Conservation (phyloP, 768 basidiomycete species). For the Collybia sordida region DNA sequence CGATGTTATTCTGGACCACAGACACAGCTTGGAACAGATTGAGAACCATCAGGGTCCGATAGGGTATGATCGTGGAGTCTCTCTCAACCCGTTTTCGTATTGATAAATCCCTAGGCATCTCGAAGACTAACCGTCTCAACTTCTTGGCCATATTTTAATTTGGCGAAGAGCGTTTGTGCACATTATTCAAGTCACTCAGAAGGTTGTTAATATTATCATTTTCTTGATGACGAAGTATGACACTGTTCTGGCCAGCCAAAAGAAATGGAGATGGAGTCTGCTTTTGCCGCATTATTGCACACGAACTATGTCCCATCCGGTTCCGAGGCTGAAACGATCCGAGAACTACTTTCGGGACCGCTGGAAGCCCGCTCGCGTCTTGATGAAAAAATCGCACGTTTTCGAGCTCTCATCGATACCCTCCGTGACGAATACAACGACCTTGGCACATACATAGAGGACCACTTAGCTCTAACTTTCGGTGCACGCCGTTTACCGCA, state of each 20-base stretch:
- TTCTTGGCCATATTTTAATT: too few species aligned
- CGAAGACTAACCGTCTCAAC: too few species aligned
- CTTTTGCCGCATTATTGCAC: constrained; percentile 1
- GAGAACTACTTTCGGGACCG: not conserved
- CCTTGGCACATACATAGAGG: not conserved
- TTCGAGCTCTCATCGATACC: not conserved
- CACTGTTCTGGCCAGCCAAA: not conserved
- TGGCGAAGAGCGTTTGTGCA: too few species aligned
- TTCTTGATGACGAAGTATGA: too few species aligned
- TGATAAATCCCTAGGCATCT: too few species aligned
- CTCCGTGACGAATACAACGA: not conserved
- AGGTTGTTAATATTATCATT: too few species aligned
- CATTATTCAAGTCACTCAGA: too few species aligned
- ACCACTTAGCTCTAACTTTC: constrained; percentile 1
- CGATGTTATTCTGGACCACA: too few species aligned
- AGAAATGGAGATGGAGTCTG: constrained; percentile 4
- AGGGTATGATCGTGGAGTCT: too few species aligned
- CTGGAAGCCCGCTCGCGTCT: not conserved
- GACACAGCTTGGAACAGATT: too few species aligned
- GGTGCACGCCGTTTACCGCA: not conserved
- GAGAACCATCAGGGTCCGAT: too few species aligned
- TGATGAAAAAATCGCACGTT: not conserved
- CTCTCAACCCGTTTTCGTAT: too few species aligned
- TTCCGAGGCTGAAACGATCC: not conserved
- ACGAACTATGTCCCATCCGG: constrained; percentile 4